Base-by-base conservation (phyloP, 1,284 basidiomycete genomes). In the Rhodotorula sp. region DNA sequence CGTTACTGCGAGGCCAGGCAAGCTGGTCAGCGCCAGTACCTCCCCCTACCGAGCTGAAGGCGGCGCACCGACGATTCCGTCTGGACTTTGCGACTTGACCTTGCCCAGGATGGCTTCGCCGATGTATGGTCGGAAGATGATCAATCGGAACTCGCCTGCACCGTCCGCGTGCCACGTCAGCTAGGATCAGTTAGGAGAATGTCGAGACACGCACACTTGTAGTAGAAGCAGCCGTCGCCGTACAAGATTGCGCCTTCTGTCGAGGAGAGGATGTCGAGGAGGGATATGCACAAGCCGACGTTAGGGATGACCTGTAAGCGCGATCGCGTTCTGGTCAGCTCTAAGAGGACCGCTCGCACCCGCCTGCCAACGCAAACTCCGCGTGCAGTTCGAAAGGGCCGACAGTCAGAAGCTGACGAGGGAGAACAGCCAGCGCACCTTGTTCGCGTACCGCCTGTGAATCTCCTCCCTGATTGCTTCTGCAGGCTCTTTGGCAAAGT, bases 391-490 rank as follows among this genome's bases (percentile, higher is more conserved):
- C 15, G n/a, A 10, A 31, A 44, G 15, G n/a, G 26, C 2, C 7
- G 20, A 37, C 48, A 30, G 18, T 31, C 10, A 30, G n/a, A 58
- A 30, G 52, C 11, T 11, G 59, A 65, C 56, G 50, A 18, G 7
- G 46, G 28, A 54, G n/a, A n/a, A 44, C 13, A 44, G 16, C 40
- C 40, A 10, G 40, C 70, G 24, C 22, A 75, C 76, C 70, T 72
- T 87, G 80, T 98, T 97, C 13, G 94, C 90, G 75, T 94, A 98
- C 80, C 96, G 96, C 80, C 90, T 89, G 83, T 94, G 92, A 73
- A 94, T 84, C 78, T 91, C 90, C 62, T 87, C 85, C 10, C 84
- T 87, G 66, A 94, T 85, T 0, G 90, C 89, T 58, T 88, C 86
- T 60, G 88, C 88, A 55, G 86, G 83, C 0, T 88, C 87, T 5